phyloP scores from a whole-genome alignment of 2,329 filamentous ascomycete genomes.

The Gaeumannomyces sp. region DNA sequence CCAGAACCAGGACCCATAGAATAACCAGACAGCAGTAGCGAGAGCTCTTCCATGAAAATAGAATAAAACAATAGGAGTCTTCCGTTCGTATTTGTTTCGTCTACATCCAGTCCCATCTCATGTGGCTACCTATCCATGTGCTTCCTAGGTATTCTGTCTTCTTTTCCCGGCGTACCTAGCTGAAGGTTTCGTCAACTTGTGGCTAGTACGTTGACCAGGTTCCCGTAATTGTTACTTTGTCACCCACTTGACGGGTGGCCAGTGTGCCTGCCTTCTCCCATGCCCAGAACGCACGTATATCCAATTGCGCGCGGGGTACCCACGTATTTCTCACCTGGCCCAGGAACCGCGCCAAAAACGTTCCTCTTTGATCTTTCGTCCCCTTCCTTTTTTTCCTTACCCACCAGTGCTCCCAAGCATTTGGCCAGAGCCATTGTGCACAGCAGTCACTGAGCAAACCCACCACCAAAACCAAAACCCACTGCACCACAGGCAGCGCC shows the following conservation, averaged over 20 bases:
- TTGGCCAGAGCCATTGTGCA: background rate
- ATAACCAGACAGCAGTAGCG: background rate
- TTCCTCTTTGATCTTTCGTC: conserved; percentile 3
- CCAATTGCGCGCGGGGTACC: background rate
- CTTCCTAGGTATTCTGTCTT: too few relatives aligned
- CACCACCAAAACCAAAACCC: background rate
- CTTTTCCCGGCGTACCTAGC: background rate
- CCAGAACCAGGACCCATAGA: background rate
- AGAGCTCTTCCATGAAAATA: background rate
- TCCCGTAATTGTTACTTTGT: background rate
- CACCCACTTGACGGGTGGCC: background rate
- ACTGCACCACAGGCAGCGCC: background rate
- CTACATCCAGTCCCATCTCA: too few relatives aligned
- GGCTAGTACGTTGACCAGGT: background rate
- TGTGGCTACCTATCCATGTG: too few relatives aligned
- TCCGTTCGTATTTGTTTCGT: too few relatives aligned
- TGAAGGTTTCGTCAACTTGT: background rate
- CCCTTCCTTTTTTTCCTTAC: conserved; percentile 3
- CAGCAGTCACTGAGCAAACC: background rate
- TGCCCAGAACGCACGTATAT: background rate
- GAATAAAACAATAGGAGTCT: too few relatives aligned
- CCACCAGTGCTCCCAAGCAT: background rate
- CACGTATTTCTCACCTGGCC: background rate
- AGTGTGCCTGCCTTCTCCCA: background rate
- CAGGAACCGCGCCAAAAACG: background rate